A percentile compares a stretch with the other conserved stretches of the same genome.
Conservation (phyloP, 805 yeast genomes). For the Pichia rugopelliculosa region DNA sequence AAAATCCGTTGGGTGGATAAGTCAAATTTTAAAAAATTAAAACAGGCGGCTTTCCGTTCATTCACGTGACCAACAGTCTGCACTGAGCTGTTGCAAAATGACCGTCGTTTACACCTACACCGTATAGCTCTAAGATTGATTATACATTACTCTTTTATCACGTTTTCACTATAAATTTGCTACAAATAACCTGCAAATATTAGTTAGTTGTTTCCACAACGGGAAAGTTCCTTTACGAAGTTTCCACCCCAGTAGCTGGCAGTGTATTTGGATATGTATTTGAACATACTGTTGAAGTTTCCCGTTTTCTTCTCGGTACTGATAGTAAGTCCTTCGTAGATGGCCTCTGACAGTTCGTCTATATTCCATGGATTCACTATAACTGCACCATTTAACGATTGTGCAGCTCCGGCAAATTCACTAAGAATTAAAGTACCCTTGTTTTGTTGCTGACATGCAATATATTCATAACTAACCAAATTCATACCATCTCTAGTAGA, state of each 20-base stretch:
- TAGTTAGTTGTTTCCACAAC: not conserved
- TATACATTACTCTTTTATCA: not conserved
- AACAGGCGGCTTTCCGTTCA: too few relatives aligned
- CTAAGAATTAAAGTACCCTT: slow-evolving; percentile 84
- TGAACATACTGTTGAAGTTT: slow-evolving; percentile 78
- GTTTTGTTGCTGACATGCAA: slow-evolving; percentile 80
- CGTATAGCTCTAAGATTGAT: too few relatives aligned
- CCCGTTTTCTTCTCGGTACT: slow-evolving; percentile 71
- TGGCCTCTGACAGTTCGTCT: slow-evolving; percentile 82
- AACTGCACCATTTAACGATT: slow-evolving; percentile 86
- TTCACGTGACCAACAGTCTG: too few relatives aligned
- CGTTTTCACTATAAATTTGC: not conserved
- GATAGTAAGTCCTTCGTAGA: slow-evolving; percentile 78
- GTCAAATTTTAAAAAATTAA: not conserved
- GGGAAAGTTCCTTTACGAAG: slow-evolving; percentile 73
- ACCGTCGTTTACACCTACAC: too few relatives aligned
- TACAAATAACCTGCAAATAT: too few relatives aligned
- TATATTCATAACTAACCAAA: slow-evolving; percentile 90
- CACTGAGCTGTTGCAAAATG: too few relatives aligned
- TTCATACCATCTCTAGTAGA: slow-evolving; percentile 99
- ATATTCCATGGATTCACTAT: slow-evolving; percentile 98
- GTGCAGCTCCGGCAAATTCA: slow-evolving; percentile 99
- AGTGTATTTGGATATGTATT: slow-evolving; percentile 86
- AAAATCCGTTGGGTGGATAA: not conserved
- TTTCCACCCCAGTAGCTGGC: slow-evolving; percentile 96